Percentiles rank a stretch among this genome's conserved stretches.
Evolutionary conservation across 352 stramenopile genomes (phyloP).

Genomic region (Nothophytophthora sp.): DNA sequence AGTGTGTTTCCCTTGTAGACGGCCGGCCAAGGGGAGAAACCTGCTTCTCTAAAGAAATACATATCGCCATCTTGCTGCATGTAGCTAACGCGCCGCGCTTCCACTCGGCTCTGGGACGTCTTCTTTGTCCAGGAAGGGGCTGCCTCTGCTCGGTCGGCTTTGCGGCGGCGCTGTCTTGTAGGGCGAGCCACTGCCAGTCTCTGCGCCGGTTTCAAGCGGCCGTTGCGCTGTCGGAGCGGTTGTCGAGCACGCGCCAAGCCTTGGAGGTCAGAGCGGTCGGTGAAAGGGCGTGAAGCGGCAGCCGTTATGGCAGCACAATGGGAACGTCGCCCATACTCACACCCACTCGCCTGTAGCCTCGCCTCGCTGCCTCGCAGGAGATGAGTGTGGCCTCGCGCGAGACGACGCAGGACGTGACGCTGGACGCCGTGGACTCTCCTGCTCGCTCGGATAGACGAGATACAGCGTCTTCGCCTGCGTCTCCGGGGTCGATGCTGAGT

Average conservation of each 20-base stretch:
- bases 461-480: constrained; percentile 1
- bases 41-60: constrained; percentile 18
- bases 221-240: constrained; percentile 19
- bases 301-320: constrained; percentile 13
- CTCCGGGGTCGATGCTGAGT: constrained; percentile 33
- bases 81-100: too few relatives aligned
- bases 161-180: constrained; percentile 8
- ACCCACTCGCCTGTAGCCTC: constrained; percentile 3
- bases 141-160: too few relatives aligned
- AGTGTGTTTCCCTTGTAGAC: constrained; percentile 26
- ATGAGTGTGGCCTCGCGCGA: neutral
- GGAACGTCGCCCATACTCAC: constrained; percentile 17
- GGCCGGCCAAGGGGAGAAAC: constrained; percentile 7
- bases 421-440: constrained; percentile 7
- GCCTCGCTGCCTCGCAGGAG: constrained; percentile 2
- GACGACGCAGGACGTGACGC: constrained; percentile 5
- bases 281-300: constrained; percentile 9
- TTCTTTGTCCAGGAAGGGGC: too few relatives aligned
- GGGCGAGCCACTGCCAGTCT: too few relatives aligned
- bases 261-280: constrained; percentile 5
- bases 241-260: neutral
- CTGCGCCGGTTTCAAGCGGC: constrained; percentile 20
- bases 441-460: neutral
- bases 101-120: too few relatives aligned
- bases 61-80: constrained; percentile 21